Evolutionary conservation across 441 rosid genomes (phyloP).

Genomic region (Dalechampia spathulata): DNA sequence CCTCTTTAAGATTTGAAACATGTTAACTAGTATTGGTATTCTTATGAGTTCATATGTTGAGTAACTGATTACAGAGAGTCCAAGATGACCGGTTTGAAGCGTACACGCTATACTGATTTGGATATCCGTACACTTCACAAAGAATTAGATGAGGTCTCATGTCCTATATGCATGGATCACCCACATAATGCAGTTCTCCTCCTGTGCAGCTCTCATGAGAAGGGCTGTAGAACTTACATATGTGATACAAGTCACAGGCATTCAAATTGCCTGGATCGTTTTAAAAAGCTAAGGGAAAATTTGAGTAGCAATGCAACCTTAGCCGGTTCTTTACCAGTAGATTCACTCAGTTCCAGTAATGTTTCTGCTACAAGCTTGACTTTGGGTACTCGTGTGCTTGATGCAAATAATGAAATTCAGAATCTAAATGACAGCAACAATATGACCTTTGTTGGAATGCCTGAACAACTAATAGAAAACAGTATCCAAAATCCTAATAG

Average conservation of each 20-base stretch:
- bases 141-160: slow-evolving; percentile 65
- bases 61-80: slow-evolving; percentile 70
- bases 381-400: slow-evolving; percentile 25
- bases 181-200: slow-evolving; percentile 79
- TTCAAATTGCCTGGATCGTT: slow-evolving; percentile 75
- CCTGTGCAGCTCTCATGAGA: slow-evolving; percentile 58
- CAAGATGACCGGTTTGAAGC: slow-evolving; percentile 97
- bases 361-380: slow-evolving; percentile 31
- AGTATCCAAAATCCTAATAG: slow-evolving; percentile 22
- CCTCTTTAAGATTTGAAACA: too few species aligned
- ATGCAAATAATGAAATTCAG: slow-evolving; percentile 24
- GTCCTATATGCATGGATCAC: slow-evolving; percentile 80
- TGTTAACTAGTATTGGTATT: slow-evolving; percentile 23
- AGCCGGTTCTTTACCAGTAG: slow-evolving; percentile 27
- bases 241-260: slow-evolving; percentile 82
- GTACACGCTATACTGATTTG: slow-evolving; percentile 63
- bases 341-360: slow-evolving; percentile 23
- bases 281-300: slow-evolving; percentile 44
- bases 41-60: slow-evolving; percentile 58
- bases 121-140: slow-evolving; percentile 68
- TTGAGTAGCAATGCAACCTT: slow-evolving; percentile 20
- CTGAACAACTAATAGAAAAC: slow-evolving; percentile 14
- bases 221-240: slow-evolving; percentile 68
- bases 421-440: slow-evolving; percentile 22
- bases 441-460: slow-evolving; percentile 16